Evolutionary conservation across 208 protist species (phyloP), one percentile per base, ranked within the genome.

Genomic region (Trypanosoma boissoni): DNA sequence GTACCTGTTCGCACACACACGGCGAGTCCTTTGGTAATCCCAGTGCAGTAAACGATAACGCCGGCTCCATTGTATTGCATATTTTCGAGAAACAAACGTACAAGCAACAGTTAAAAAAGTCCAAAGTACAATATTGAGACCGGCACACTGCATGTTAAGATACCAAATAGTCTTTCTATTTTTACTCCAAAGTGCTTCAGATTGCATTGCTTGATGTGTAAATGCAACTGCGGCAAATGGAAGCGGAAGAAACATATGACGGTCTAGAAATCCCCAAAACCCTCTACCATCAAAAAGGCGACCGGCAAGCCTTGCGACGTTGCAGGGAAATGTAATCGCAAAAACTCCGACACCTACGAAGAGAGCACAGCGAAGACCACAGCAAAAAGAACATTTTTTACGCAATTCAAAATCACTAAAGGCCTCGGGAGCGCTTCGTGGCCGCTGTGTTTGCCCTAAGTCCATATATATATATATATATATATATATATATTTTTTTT

Each of bases 121-220:
- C 80, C 86, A 89, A 3, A 89, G 56, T 1, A 61, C n/a, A 5
- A 87, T 62, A 59, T 92, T 89, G 5, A 76, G 68, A 41, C 85
- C 69, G 6, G 74, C 67, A 24, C 77, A 88, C 58, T 89, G 80
- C 58, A 55, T 46, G 58, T 91, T 91, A 16, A 90, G 61, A 58
- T 76, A 50, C 63, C 54, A 76, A 8, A 94, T 62, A 0, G 80
- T 77, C 50, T 94, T 94, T 59, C 67, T 80, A 66, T 88, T 88
- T 57, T 88, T 88, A 59, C 83, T 88, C 83, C 87, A 94, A 27
- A 94, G 64, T 7, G 74, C 83, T 60, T 94, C 83, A 18, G 87
- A 94, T 37, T 91, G 81, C 9, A 94, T 60, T 3, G 49, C 39
- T 58, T 94, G 87, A 55, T 94, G 87, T 1, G 87, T 91, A 70